Conservation (phyloP, 768 basidiomycete genomes). For the Rhodotorula kratochvilovae region DNA sequence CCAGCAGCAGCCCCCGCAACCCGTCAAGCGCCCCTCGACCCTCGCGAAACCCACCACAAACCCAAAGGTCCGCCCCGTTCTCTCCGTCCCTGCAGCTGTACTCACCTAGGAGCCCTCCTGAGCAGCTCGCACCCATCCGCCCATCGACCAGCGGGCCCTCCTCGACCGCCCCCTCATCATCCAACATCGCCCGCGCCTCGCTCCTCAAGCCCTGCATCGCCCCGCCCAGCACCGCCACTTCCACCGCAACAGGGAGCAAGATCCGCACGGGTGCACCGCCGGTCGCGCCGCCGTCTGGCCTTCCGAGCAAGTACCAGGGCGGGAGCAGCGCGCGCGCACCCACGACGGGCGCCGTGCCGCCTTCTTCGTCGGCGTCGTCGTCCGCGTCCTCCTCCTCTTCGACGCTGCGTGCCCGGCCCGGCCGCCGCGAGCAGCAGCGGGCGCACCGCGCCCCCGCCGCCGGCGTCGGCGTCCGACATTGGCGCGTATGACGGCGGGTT, state of each 20-base stretch:
- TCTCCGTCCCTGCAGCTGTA: too few relatives aligned
- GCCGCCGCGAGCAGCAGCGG: neutral
- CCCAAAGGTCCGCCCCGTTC: neutral
- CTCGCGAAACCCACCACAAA: neutral
- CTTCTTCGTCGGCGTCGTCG: neutral
- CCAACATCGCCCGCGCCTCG: slow-evolving; percentile 30
- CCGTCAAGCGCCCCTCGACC: neutral
- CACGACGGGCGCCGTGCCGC: neutral
- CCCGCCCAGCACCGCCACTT: neutral
- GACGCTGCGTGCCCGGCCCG: neutral
- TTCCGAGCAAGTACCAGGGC: slow-evolving; percentile 32
- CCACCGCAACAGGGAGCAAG: neutral
- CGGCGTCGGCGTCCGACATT: slow-evolving; percentile 49
- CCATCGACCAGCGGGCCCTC: slow-evolving; percentile 6
- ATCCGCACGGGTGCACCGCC: neutral
- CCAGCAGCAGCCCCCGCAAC: neutral
- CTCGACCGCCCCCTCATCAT: slow-evolving; percentile 12
- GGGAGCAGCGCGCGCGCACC: neutral
- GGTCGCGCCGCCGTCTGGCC: neutral
- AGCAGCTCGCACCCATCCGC: slow-evolving; percentile 22
- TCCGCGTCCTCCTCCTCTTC: neutral
- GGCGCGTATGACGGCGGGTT: slow-evolving; percentile 94
- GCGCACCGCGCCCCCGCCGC: neutral
- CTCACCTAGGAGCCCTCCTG: neutral
- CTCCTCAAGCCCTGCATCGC: slow-evolving; percentile 24